Percentiles rank a stretch among this genome's conserved stretches.
Evolutionary conservation across 108 stramenopile species (phyloP).

Genomic region (Craspedostauros australis): DNA sequence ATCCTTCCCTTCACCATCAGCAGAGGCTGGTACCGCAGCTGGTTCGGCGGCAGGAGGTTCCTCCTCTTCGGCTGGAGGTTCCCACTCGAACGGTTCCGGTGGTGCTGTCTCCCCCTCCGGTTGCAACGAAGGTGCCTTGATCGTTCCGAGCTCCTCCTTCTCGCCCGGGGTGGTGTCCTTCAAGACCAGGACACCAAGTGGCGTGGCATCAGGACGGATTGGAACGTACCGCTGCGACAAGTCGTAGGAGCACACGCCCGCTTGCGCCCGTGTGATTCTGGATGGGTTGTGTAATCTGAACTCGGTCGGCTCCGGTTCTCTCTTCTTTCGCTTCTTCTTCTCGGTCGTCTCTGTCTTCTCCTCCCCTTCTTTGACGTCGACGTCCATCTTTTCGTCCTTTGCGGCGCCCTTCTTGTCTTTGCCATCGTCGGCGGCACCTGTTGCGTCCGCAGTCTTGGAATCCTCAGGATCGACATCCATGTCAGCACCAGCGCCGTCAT

Average conservation of each 20-base stretch:
- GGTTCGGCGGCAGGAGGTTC: no score
- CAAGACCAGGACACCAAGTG: slow-evolving; percentile 78
- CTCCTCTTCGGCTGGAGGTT: slow-evolving; percentile 35
- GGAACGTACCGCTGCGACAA: slow-evolving; percentile 80
- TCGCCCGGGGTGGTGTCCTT: slow-evolving; percentile 82
- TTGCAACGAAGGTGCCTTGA: slow-evolving; percentile 72
- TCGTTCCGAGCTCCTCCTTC: slow-evolving; percentile 78
- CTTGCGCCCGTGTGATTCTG: slow-evolving; percentile 76
- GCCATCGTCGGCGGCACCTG: slow-evolving; percentile 28
- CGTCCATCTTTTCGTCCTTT: slow-evolving; percentile 56
- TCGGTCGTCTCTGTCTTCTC: no score
- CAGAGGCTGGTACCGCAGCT: no score
- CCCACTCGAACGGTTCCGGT: slow-evolving; percentile 87
- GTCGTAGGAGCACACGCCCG: slow-evolving; percentile 64
- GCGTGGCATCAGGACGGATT: slow-evolving; percentile 67
- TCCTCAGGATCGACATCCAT: slow-evolving; percentile 80
- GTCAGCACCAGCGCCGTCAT: slow-evolving; percentile 22
- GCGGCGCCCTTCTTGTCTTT: slow-evolving; percentile 44
- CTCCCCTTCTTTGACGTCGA: slow-evolving; percentile 47
- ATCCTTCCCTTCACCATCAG: no score
- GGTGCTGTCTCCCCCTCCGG: slow-evolving; percentile 81
- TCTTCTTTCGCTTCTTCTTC: slow-evolving; percentile 78
- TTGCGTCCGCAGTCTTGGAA: slow-evolving; percentile 17
- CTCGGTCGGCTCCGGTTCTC: slow-evolving; percentile 73
- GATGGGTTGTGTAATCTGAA: slow-evolving; percentile 76